Evolutionary conservation across 768 basidiomycete species (phyloP), one percentile per base, ranked within the genome.

Genomic region (Dictyophora rubrovolvata): DNA sequence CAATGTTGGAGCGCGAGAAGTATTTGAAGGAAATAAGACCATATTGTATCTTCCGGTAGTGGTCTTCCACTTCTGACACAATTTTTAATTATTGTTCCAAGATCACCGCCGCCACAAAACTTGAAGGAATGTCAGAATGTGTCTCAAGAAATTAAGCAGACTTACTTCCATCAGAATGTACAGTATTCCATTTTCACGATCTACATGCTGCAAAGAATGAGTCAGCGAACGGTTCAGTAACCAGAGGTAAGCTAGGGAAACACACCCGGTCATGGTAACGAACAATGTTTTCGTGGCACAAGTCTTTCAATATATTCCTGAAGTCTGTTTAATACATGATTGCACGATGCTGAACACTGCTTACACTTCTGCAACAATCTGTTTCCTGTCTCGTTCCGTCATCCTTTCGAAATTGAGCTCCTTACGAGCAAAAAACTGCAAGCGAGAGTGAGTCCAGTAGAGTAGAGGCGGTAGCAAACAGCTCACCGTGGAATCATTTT

Each of bases 351-450:
- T 34, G 59, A 52, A 47, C 4, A 16, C 28, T 35, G 79, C 92
- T 66, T 70, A 97, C 95, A 98, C 96, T 83, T 99, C 96, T 11
- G 94, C 84, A 2, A 96, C 88, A 56, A 99, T 94, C 71, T 98
- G 96, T 69, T 93, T 93, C 65, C 93, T 81, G 69, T 99, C 96
- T 42, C 93, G 81, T 70, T 97, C 93, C 37, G 81, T 87, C 95
- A 99, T 97, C 53, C 89, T 83, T 67, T 95, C 93, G 72, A 97
- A 99, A 73, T 97, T 93, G 66, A 99, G 83, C 71, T 99, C 93
- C 68, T 99, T 96, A 35, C 92, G 77, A 4, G 94, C 94, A 64
- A 92, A 88, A 35, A 87, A 69, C 89, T 92, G 63, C 1, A 10
- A 11, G 21, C 42, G 5, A 60, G 50, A 63, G 58, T 46, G 23